Evolutionary conservation across 2,329 filamentous ascomycete species (phyloP).

Genomic region (Fonsecaea pugnacius): DNA sequence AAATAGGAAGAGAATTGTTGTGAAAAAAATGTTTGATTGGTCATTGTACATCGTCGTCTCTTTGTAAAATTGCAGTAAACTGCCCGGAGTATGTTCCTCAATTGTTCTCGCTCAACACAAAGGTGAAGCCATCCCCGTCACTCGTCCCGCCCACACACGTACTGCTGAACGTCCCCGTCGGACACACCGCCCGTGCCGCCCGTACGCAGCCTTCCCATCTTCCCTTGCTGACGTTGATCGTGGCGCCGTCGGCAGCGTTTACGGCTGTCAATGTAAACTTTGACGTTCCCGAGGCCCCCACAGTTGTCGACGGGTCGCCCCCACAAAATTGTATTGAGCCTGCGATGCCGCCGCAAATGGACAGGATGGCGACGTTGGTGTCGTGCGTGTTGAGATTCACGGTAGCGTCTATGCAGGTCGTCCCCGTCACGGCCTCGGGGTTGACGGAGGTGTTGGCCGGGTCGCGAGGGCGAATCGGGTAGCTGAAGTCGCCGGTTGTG

Average conservation of each 20-base stretch:
- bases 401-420: slow-evolving; percentile 42
- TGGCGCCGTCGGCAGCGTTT: slow-evolving; percentile 46
- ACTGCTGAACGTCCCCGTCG: slow-evolving; percentile 52
- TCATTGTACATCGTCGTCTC: too few species aligned
- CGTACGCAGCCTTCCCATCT: slow-evolving; percentile 61
- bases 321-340: slow-evolving; percentile 54
- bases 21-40: not conserved
- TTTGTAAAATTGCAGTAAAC: too few species aligned
- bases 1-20: not conserved
- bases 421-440: slow-evolving; percentile 41
- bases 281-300: slow-evolving; percentile 54
- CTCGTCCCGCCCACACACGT: slow-evolving; percentile 57
- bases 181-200: slow-evolving; percentile 58
- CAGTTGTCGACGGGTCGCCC: slow-evolving; percentile 51
- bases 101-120: slow-evolving; percentile 25
- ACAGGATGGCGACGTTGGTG: slow-evolving; percentile 54
- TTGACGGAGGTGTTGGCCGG: slow-evolving; percentile 38
- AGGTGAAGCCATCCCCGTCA: slow-evolving; percentile 41
- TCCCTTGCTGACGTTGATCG: slow-evolving; percentile 59
- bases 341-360: slow-evolving; percentile 57
- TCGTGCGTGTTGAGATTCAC: slow-evolving; percentile 57
- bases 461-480: slow-evolving; percentile 11
- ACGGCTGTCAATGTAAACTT: slow-evolving; percentile 53
- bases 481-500: slow-evolving; percentile 3
- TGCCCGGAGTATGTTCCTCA: not conserved